Evolutionary conservation across 192 early-diverging fungal genomes (phyloP), one percentile per base, ranked within the genome.

Genomic region (Umbelopsis ramanniana): DNA sequence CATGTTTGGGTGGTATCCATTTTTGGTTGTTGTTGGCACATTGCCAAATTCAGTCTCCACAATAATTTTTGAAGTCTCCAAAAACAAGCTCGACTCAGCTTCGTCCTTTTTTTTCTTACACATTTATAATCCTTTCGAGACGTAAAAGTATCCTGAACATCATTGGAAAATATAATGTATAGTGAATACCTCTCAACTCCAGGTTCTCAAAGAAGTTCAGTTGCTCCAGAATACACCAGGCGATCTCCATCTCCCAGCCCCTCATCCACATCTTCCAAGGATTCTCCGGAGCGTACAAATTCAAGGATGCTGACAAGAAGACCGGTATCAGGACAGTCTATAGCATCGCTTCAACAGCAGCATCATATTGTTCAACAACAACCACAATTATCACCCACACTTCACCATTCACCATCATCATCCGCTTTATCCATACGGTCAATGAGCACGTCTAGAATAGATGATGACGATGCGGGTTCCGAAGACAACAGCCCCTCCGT

Each of bases 311-410:
- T 63, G 57, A 63, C 57, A 63, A 63, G 57, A 63, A 22, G 57
- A 2, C 57, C 57, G 0, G 57, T 63, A 0, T 63, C 57, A 8
- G 77, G 77, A 22, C 70, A 78, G 15, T 68, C 66, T 15, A 73
- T 74, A 29, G 77, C 77, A 48, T 37, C 67, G 26, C 50, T 74
- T 45, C 74, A 75, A 21, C 68, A 79, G 69, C 66, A 72, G 14
- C 72, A 74, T 43, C 72, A 79, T 38, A 52, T 66, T 21, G 57
- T 66, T 24, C 76, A 78, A 26, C 63, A 74, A 35, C 70, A 76
- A 26, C 46, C 63, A 38, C 67, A 74, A 45, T 43, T 37, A 40
- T 33, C 22, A 46, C 72, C 21, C 2, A 46, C 22, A 40, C 68
- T 54, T 22, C 33, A 53, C 43, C 52, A 35, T 15, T 55, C 50